Base-by-base conservation (phyloP, 2,329 filamentous ascomycete genomes). In the Hirsutella thompsonii region DNA sequence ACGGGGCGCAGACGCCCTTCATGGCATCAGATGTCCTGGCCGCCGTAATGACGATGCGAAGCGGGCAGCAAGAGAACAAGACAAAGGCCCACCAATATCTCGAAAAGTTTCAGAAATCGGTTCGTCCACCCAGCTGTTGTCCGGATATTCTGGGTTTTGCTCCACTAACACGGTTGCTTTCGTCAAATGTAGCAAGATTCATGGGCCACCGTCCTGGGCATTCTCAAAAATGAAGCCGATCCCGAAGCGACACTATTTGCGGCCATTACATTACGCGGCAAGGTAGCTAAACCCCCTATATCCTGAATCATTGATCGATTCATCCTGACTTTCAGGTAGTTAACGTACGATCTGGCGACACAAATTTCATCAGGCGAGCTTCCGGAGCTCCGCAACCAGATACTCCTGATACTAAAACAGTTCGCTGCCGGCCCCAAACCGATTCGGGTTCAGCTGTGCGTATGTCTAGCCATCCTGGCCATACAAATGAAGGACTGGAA, bases 401-500 rank as follows among this genome's bases (percentile, higher is more conserved):
- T 96, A 36, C 71, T 98, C 43, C 69, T 80, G 43, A 77, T 94
- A 40, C 72, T 98, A 41, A 83, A 86, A 55, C 74, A 77, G 45
- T 96, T 84, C 62, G 82, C 85, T 42, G 70, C 81, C 21, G 89
- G 89, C 6, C 87, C 87, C 28, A 86, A 88, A 61, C 79, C 81
- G 14, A 87, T 90, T 48, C 75, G 92, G 56, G 84, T 93, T 50
- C 90, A 95, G 66, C 74, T 98, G 46, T 94, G 88, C 60, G 89
- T 98, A 44, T 95, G 89, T 63, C 70, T 98, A 57, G 90, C 90
- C 16, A 90, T 90, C 57, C 67, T 98, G 55, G 92, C 92, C 44
- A 94, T 98, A 54, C 89, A 96, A 66, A 93, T 96, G 87, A 81
- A 79, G 53, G 76, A 81, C 37, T 98, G 92, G 92, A 90, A 93